Conservation (phyloP, 768 basidiomycete genomes). For the Cyclocybe cylindracea region DNA sequence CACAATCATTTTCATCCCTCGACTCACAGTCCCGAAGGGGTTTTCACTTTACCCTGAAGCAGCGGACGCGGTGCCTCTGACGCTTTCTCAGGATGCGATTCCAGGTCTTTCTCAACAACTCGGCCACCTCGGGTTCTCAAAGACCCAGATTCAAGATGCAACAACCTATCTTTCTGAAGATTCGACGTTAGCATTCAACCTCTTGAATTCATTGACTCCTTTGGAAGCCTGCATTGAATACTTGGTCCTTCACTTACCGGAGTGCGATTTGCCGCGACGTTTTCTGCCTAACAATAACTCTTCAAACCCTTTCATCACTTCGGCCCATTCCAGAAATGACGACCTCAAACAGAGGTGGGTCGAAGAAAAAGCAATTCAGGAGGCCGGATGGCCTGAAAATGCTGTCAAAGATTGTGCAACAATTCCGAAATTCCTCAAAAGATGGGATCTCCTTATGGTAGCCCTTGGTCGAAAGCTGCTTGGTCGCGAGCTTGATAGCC, state of each 20-base stretch:
- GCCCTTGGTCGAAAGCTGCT: slow-evolving; percentile 55
- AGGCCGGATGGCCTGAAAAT: slow-evolving; percentile 80
- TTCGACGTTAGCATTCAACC: slow-evolving; percentile 58
- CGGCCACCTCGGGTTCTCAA: slow-evolving; percentile 64
- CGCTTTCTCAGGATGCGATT: slow-evolving; percentile 43
- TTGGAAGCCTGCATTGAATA: slow-evolving; percentile 84
- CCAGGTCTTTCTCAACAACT: slow-evolving; percentile 56
- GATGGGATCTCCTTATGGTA: slow-evolving; percentile 58
- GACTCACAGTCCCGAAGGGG: slow-evolving; percentile 36
- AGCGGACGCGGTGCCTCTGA: slow-evolving; percentile 29
- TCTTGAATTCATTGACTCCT: slow-evolving; percentile 59
- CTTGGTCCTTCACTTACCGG: slow-evolving; percentile 79
- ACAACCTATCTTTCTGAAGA: slow-evolving; percentile 57
- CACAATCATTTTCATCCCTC: slow-evolving; percentile 1
- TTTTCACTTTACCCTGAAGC: slow-evolving; percentile 53
- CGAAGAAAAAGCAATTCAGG: slow-evolving; percentile 77
- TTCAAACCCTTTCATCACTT: slow-evolving; percentile 69
- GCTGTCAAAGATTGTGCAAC: slow-evolving; percentile 59
- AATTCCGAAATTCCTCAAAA: slow-evolving; percentile 36
- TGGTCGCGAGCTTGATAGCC: slow-evolving; percentile 34
- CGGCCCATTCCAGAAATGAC: slow-evolving; percentile 60
- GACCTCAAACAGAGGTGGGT: slow-evolving; percentile 77
- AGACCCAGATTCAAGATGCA: slow-evolving; percentile 50
- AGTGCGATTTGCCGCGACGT: slow-evolving; percentile 80
- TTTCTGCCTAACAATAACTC: slow-evolving; percentile 69